Conservation (phyloP, 371 early-diverging fungal species). For the Mortierella sp. region DNA sequence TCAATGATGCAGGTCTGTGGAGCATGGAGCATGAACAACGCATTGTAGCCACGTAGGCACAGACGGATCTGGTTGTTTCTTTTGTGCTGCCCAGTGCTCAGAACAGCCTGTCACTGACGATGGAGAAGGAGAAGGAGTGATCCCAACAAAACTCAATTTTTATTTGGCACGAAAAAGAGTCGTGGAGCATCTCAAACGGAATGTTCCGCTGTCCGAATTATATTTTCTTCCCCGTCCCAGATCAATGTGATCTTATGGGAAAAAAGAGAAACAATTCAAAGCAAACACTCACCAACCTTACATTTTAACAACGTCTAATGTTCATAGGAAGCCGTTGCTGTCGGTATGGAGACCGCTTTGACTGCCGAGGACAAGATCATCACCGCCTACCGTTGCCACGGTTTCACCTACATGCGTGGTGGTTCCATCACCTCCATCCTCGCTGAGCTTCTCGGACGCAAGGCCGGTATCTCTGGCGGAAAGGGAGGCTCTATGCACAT, state of each 20-base stretch:
- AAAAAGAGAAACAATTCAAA: neutral
- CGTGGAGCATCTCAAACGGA: constrained; percentile 11
- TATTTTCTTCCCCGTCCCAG: neutral
- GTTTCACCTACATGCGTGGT: constrained; percentile 96
- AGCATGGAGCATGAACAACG: neutral
- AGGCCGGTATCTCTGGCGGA: constrained; percentile 94
- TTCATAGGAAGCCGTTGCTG: constrained; percentile 94
- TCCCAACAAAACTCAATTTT: constrained; percentile 31
- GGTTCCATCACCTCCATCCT: constrained; percentile 81
- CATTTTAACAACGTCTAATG: neutral
- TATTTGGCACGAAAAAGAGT: constrained; percentile 1
- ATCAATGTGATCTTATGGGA: neutral
- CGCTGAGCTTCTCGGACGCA: constrained; percentile 92
- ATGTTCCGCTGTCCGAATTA: constrained; percentile 10
- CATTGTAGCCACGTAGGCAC: neutral
- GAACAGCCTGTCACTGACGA: neutral
- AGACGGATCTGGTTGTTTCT: neutral
- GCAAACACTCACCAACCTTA: neutral
- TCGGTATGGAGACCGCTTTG: constrained; percentile 95
- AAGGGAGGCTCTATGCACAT: constrained; percentile 99
- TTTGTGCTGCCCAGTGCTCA: neutral
- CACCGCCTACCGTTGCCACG: constrained; percentile 99
- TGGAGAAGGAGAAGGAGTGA: neutral
- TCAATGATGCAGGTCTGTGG: neutral
- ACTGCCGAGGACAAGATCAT: constrained; percentile 94